Conservation (phyloP, 2,329 filamentous ascomycete species). For the Mycogone perniciosa region DNA sequence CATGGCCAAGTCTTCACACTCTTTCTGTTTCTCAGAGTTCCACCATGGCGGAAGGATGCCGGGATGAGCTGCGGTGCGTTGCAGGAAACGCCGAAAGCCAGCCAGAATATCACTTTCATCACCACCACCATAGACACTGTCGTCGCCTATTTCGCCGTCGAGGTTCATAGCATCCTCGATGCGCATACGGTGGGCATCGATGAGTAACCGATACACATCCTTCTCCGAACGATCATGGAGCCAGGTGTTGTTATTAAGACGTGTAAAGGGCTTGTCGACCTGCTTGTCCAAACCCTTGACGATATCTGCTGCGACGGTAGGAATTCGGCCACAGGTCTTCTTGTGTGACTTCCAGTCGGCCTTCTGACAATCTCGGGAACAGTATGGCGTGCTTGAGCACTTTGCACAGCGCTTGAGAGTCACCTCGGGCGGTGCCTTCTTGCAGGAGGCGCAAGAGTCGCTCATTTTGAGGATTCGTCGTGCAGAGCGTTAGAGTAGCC, state of each 20-base stretch:
- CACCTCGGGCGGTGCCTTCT: slow-evolving; percentile 22
- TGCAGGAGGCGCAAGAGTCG: slow-evolving; percentile 23
- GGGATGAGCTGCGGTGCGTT: slow-evolving; percentile 16
- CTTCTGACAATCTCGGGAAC: slow-evolving; percentile 46
- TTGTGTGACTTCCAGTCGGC: slow-evolving; percentile 45
- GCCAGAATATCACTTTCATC: slow-evolving; percentile 16
- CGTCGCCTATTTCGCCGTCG: slow-evolving; percentile 20
- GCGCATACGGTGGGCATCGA: slow-evolving; percentile 44
- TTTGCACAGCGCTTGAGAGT: slow-evolving; percentile 38
- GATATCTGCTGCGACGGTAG: background rate
- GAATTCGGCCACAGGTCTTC: slow-evolving; percentile 30
- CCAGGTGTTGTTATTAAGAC: slow-evolving; percentile 34
- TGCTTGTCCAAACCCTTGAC: slow-evolving; percentile 24
- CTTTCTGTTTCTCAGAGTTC: slow-evolving; percentile 29
- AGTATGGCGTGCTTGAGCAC: slow-evolving; percentile 42
- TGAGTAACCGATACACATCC: slow-evolving; percentile 40
- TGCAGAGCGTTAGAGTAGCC: no score
- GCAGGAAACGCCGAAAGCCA: slow-evolving; percentile 34
- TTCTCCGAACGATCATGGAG: slow-evolving; percentile 37
- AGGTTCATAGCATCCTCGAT: slow-evolving; percentile 30
- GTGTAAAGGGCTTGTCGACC: slow-evolving; percentile 32
- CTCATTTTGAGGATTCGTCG: background rate
- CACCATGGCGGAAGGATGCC: slow-evolving; percentile 41
- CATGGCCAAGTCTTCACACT: slow-evolving; percentile 33
- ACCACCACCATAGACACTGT: slow-evolving; percentile 25